phyloP scores from a whole-genome alignment of 2,329 filamentous ascomycete species.

The Fusarium sublunatum region DNA sequence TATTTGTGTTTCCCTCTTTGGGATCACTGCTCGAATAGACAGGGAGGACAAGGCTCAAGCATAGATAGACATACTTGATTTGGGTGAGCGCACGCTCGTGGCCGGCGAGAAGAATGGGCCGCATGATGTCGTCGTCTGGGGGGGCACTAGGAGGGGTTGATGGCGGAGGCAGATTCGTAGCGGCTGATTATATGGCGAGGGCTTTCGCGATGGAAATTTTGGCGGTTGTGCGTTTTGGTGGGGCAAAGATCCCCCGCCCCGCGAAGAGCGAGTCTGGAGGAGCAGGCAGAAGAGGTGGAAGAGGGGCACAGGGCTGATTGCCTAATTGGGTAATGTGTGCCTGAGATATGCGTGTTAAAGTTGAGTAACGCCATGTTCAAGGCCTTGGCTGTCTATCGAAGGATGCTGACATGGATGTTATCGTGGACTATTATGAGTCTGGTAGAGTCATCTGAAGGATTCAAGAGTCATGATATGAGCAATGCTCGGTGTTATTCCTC shows the following conservation, averaged over 20 bases:
- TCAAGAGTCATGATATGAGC: conserved; percentile 28
- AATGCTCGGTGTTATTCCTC: neutral
- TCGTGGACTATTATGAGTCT: conserved; percentile 11
- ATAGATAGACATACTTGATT: conserved; percentile 73
- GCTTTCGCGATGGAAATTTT: conserved; percentile 56
- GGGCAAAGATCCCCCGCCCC: conserved; percentile 49
- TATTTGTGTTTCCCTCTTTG: conserved; percentile 10
- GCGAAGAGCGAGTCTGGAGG: neutral
- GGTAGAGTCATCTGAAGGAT: conserved; percentile 33
- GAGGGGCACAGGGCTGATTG: conserved; percentile 29
- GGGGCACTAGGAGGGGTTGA: conserved; percentile 46
- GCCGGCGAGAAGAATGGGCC: conserved; percentile 94
- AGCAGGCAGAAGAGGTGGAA: neutral
- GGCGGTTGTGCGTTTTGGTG: conserved; percentile 61
- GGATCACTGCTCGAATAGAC: neutral
- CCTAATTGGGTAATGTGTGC: conserved; percentile 23
- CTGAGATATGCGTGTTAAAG: conserved; percentile 24
- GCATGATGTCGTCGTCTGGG: conserved; percentile 72
- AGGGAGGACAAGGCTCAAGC: neutral
- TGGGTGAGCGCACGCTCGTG: conserved; percentile 97
- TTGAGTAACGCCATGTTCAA: conserved; percentile 22
- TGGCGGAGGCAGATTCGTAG: conserved; percentile 46
- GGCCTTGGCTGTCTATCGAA: conserved; percentile 20
- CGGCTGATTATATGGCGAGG: conserved; percentile 49
- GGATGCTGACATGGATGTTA: neutral